Conservation (phyloP, 1,284 basidiomycete species). For the Cryptococcus sp. region DNA sequence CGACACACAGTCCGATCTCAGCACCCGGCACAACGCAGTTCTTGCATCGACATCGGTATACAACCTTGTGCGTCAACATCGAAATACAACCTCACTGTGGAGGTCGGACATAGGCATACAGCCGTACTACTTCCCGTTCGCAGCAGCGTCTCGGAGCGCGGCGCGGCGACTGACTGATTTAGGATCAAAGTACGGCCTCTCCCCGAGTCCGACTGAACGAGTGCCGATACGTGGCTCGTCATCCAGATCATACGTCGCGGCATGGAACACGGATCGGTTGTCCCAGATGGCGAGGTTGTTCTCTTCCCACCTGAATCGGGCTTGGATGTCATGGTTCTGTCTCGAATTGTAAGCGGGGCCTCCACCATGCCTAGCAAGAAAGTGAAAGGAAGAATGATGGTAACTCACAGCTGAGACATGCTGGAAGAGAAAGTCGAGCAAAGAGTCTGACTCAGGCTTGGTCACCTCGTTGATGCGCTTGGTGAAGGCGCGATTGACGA, state of each 20-base stretch:
- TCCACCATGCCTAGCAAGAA: background rate
- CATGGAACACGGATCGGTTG: slow-evolving; percentile 46
- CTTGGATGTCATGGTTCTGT: slow-evolving; percentile 66
- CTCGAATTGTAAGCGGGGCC: too few relatives aligned
- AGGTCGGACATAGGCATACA: too few relatives aligned
- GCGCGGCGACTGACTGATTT: slow-evolving; percentile 18
- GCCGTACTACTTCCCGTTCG: background rate
- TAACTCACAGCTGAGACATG: slow-evolving; percentile 58
- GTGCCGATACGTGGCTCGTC: slow-evolving; percentile 59
- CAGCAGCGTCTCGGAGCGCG: background rate
- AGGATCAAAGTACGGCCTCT: slow-evolving; percentile 61
- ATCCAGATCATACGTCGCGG: slow-evolving; percentile 58
- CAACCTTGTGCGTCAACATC: too few relatives aligned
- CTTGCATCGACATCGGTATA: too few relatives aligned
- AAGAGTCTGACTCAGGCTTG: slow-evolving; percentile 58
- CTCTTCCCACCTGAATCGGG: slow-evolving; percentile 57
- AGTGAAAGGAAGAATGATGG: background rate
- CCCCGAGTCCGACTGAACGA: slow-evolving; percentile 65
- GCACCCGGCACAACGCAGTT: too few relatives aligned
- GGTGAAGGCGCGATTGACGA: slow-evolving; percentile 67
- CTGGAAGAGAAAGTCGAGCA: slow-evolving; percentile 54
- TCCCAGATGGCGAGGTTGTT: slow-evolving; percentile 53
- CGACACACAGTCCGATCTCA: too few relatives aligned
- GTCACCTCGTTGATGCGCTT: slow-evolving; percentile 64
- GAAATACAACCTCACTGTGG: background rate